phyloP scores from a whole-genome alignment of 2,329 filamentous ascomycete species.

The Neofusicoccum sp. region DNA sequence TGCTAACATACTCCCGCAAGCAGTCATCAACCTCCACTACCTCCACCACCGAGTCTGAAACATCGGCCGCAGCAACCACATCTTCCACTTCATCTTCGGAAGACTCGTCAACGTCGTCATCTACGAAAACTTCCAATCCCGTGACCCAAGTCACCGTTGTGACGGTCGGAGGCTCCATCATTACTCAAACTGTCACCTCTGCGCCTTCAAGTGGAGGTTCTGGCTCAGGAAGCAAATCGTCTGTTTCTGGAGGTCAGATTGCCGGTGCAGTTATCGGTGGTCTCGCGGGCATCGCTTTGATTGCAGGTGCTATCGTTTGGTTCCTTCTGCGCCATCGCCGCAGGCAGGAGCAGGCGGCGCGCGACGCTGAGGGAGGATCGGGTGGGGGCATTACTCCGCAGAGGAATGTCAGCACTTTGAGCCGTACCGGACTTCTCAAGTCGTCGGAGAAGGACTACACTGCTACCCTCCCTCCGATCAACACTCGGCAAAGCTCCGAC shows the following conservation, averaged over 20 bases:
- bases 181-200: conserved; percentile 46
- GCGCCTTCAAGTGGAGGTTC: conserved; percentile 27
- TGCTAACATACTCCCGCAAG: neutral
- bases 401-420: conserved; percentile 49
- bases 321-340: conserved; percentile 35
- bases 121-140: conserved; percentile 27
- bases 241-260: conserved; percentile 42
- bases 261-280: conserved; percentile 48
- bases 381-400: conserved; percentile 28
- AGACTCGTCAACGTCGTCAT: conserved; percentile 21
- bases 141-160: conserved; percentile 38
- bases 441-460: conserved; percentile 27
- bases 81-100: conserved; percentile 1
- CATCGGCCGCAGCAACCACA: conserved; percentile 15
- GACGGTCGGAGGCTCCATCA: conserved; percentile 43
- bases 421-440: conserved; percentile 45
- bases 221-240: conserved; percentile 20
- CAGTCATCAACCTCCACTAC: neutral
- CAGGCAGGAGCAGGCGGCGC: conserved; percentile 13
- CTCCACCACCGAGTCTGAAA: neutral
- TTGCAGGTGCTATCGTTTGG: conserved; percentile 37
- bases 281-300: conserved; percentile 37
- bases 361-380: conserved; percentile 20
- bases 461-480: conserved; percentile 27
- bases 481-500: conserved; percentile 30